Base-by-base conservation (phyloP, 192 early-diverging fungal species). In the Gamsiella multidivaricata region DNA sequence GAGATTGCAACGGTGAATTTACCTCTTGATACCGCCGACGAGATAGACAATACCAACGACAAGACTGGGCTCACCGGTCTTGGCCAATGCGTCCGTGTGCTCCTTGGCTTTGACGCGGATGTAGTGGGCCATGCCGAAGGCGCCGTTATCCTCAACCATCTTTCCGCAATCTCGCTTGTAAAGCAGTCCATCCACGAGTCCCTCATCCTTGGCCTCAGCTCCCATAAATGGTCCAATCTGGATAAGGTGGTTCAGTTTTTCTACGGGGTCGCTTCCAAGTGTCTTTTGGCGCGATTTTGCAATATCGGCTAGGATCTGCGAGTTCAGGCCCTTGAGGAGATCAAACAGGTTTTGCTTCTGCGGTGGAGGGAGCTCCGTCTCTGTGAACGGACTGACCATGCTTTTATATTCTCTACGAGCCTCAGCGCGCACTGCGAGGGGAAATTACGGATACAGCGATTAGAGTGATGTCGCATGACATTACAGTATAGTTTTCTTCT, bases 31-130 rank as follows among this genome's bases (percentile, higher is more conserved):
- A 20, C 52, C 66, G 49, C 90, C 91, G 17, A 75, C 41, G 20
- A 92, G 47, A 64, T 91, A 88, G 0, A 92, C 88, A 8, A 92
- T 57, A n/a, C 87, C 90, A n/a, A 92, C 87, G 11, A 81, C 87
- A 33, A 81, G 58, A 17, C 79, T 80, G 3, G 79, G 70, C 34
- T 62, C 66, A 0, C 59, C 59, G 31, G 63, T 63, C 46, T 72
- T 80, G 43, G 60, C 67, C 1, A 73, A 25, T 18, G 61, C 58
- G 47, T 66, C 46, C 12, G 54, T 71, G 17, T 66, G 63, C 50
- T 80, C 79, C 53, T 62, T 80, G n/a, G 43, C 52, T 10, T 73
- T 69, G 43, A 82, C 73, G 14, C 70, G 65, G 49, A 64, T 69
- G 29, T 75, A 84, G 15, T 79, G 80, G 5, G 62, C 42, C 5